Evolutionary conservation across 2,329 filamentous ascomycete species (phyloP), one percentile per base, ranked within the genome.

Genomic region (Fusarium oxysporum): DNA sequence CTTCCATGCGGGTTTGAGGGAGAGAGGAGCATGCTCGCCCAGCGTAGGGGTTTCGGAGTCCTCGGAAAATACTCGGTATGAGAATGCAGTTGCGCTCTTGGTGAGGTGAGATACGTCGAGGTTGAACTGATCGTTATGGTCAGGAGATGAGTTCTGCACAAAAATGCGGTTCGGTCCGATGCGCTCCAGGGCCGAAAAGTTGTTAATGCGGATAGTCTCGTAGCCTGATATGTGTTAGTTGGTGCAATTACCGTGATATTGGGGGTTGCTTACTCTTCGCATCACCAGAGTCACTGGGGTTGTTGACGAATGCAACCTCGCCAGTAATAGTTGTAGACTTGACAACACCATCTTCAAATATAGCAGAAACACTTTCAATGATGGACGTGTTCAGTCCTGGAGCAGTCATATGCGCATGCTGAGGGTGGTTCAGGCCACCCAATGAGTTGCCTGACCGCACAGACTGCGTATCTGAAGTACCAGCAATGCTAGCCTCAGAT

Each of bases 161-260:
- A 98, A 97, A 64, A 95, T 93, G 47, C 94, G 94, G 80, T 99
- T 99, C 3, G 95, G 95, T 1, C 95, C 95, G 63, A 99, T 95
- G 78, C 94, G 95, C 77, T 98, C 96, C 10, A 99, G 88, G n/a
- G 89, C 88, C 14, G 91, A 84, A 80, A 97, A 97, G 80, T 97
- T 96, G 78, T 97, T 94, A 67, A 99, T 89, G 25, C 93, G 92
- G 73, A 98, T 92, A 4, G 85, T 92, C 77, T 95, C 88, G 35
- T 85, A 84, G 25, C 83, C 88, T 90, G 33, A 3, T 3, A n/a
- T 47, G 17, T 51, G 60, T 77, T 57, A 74, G 55, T 32, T 8
- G 10, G 16, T 25, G 32, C 19, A 7, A 2, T 19, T 6, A n/a
- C 21, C 9, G 13, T 35, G 8, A 21, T 28, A 11, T 10, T 4